Percentiles rank a stretch among this genome's conserved stretches.
Evolutionary conservation across 441 rosid genomes (phyloP).

Genomic region (Adansonia grandidieri): DNA sequence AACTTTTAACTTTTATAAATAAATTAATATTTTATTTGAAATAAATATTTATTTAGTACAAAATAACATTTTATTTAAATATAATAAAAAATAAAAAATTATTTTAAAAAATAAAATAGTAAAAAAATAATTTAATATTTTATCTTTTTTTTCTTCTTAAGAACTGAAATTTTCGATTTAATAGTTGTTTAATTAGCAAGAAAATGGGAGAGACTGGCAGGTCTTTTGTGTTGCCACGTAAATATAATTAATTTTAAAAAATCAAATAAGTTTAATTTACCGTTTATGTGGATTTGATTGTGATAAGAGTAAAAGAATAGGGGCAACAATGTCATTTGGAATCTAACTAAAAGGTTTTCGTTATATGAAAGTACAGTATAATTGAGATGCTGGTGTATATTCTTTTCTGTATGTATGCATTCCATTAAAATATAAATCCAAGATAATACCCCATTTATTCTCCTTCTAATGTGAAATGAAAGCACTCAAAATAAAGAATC

Average conservation of each 20-base stretch:
- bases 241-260: no score
- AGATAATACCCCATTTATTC: background rate
- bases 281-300: background rate
- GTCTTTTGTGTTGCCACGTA: background rate
- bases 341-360: background rate
- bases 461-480: slow-evolving; percentile 29
- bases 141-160: no score
- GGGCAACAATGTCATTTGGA: slow-evolving; percentile 5
- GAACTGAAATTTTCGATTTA: no score
- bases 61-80: no score
- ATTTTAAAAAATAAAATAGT: no score
- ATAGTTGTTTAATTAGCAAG: background rate
- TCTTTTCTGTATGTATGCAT: slow-evolving; percentile 36
- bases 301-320: background rate
- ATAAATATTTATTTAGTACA: no score
- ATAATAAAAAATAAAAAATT: no score
- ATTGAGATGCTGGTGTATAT: slow-evolving; percentile 56
- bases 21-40: no score
- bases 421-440: slow-evolving; percentile 23
- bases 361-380: slow-evolving; percentile 17
- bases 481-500: background rate
- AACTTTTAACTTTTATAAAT: no score
- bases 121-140: no score
- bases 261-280: background rate
- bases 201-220: background rate